Base-by-base conservation (phyloP, 768 basidiomycete genomes). In the Tylopilus vinaceipallidus region DNA sequence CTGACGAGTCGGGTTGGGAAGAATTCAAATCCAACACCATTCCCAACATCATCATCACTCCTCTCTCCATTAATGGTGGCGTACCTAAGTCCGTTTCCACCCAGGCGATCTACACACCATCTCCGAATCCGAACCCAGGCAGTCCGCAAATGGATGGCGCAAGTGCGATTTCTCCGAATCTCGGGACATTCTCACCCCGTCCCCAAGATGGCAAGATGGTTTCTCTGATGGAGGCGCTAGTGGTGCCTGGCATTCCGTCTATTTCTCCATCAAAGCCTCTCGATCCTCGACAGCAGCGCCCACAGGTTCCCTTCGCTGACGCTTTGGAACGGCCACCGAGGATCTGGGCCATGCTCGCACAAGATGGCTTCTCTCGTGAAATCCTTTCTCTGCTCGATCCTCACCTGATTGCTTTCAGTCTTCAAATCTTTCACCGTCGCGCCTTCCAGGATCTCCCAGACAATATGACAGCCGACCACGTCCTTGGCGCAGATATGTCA, bases 331-430 rank as follows among this genome's bases (percentile, higher is more conserved):
- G 59, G n/a, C 39, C 61, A 2, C 26, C 51, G 16, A 71, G 71
- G 27, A 71, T 84, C 3, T 83, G 82, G 75, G 58, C 69, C 1
- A 71, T 74, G 17, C 71, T 91, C 12, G 75, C 82, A 11, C 74
- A 75, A 38, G 84, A 85, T 52, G 88, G 88, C 0, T 73, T 92
- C 12, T 82, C 86, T 12, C 73, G 82, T 16, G 84, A 86, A 23
- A 72, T 86, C 7, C 73, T 92, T 39, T 73, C 85, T 12, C 59
- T 73, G 16, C 69, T 88, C n/a, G 86, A 89, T 54, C 76, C 79
- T 6, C 71, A 76, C 44, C 53, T 83, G 16, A 63, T 91, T 20
- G 83, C 87, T 2, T 72, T 73, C 43, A 87, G 86, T 64, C 68
- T 93, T 52, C 76, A 75, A 27, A 52, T 77, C 0, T 87, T 82